These are phyloP conservation scores for Calonectria pseudoreteaudii DNA, from an alignment of 2,329 filamentous ascomycete species.

Conservation along the genomic window DNA sequence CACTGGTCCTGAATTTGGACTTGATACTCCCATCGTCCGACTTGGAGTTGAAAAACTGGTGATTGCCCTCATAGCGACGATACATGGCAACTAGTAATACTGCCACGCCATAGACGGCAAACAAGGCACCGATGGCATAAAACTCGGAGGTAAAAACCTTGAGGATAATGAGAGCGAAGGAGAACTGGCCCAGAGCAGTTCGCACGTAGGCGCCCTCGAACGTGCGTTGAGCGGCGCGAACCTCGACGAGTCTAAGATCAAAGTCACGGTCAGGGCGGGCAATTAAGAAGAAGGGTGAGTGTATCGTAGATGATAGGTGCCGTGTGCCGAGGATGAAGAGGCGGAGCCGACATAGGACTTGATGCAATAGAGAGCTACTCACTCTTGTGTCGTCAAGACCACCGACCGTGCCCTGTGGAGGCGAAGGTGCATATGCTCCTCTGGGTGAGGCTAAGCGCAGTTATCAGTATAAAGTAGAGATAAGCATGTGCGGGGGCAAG, in stretches of 20 bases:
- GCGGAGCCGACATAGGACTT: conserved; percentile 4
- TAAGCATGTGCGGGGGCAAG: conserved; percentile 6
- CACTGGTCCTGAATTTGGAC: conserved; percentile 72
- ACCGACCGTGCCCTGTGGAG: conserved; percentile 87
- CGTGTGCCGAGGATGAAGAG: background rate
- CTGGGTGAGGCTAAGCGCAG: conserved; percentile 67
- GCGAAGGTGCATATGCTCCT: conserved; percentile 81
- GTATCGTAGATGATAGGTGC: background rate
- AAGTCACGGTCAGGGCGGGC: background rate
- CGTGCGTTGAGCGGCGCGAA: conserved; percentile 93
- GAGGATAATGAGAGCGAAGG: conserved; percentile 87
- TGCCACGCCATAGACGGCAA: conserved; percentile 89
- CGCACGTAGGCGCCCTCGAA: conserved; percentile 98
- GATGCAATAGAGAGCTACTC: conserved; percentile 44
- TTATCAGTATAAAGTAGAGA: conserved; percentile 23
- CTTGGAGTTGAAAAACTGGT: conserved; percentile 82
- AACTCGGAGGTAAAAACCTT: conserved; percentile 98
- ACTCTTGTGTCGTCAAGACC: conserved; percentile 82
- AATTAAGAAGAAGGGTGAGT: background rate
- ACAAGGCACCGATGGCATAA: conserved; percentile 95
- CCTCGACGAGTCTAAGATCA: conserved; percentile 78
- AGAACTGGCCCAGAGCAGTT: conserved; percentile 94
- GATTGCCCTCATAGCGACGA: conserved; percentile 89
- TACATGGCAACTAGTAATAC: conserved; percentile 87
- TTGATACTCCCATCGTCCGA: conserved; percentile 49